Conservation (phyloP, 2,329 filamentous ascomycete species). For the Pyrenochaeta sp. region DNA sequence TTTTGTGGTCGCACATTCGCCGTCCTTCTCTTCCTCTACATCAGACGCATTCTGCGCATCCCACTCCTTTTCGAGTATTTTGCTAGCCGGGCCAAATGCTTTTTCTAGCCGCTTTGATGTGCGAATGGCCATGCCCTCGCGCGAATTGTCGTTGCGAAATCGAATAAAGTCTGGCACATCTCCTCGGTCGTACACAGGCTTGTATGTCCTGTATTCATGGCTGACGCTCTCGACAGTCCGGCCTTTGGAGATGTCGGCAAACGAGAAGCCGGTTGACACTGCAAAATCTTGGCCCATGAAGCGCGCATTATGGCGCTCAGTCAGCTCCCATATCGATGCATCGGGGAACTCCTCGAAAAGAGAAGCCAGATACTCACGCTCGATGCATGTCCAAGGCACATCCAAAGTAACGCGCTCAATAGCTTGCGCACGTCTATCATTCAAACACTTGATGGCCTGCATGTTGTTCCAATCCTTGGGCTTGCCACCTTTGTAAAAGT, state of each 20-base stretch:
- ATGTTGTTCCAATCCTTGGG: conserved; percentile 36
- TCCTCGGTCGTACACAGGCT: conserved; percentile 30
- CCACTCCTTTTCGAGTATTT: conserved; percentile 10
- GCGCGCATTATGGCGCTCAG: conserved; percentile 34
- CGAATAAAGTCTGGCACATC: conserved; percentile 10
- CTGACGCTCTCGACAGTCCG: conserved; percentile 40
- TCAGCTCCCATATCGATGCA: conserved; percentile 34
- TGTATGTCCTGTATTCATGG: conserved; percentile 33
- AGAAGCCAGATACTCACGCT: conserved; percentile 28
- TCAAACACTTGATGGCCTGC: conserved; percentile 33
- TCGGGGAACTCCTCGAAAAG: conserved; percentile 22
- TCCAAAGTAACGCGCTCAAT: conserved; percentile 33
- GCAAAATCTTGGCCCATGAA: conserved; percentile 24
- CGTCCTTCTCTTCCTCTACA: neutral
- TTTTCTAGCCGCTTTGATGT: neutral
- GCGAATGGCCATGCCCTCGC: conserved; percentile 4
- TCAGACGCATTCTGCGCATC: neutral
- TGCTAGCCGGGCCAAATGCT: conserved; percentile 11
- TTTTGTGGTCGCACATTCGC: neutral
- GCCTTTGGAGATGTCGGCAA: conserved; percentile 14
- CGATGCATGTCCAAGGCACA: conserved; percentile 19
- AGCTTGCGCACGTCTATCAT: conserved; percentile 34
- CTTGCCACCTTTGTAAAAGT: conserved; percentile 23
- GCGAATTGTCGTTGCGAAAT: conserved; percentile 12
- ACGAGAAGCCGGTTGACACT: conserved; percentile 10